phyloP scores from a whole-genome alignment of 2,329 filamentous ascomycete species.

The Cladorrhinum sp. region DNA sequence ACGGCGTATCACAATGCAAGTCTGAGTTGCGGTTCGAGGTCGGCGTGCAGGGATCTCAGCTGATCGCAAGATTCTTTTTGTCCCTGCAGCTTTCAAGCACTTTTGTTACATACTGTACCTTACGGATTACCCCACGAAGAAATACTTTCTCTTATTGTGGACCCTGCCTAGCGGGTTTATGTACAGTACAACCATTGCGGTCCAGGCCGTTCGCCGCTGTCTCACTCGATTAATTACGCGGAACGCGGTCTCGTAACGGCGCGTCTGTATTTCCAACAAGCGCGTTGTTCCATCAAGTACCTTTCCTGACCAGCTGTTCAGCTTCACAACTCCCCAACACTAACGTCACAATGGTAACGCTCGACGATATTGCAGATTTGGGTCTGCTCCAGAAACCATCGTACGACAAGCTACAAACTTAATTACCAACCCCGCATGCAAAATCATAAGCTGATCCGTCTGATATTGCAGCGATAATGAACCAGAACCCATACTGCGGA shows the following conservation, averaged over 20 bases:
- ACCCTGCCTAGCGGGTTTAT: constrained; percentile 13
- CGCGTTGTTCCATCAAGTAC: neutral
- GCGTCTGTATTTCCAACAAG: constrained; percentile 12
- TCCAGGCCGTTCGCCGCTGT: constrained; percentile 15
- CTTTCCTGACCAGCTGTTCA: neutral
- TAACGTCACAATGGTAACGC: constrained; percentile 38
- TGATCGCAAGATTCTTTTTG: constrained; percentile 24
- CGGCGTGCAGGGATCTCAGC: constrained; percentile 13
- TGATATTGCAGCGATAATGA: constrained; percentile 35
- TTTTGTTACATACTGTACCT: too few species aligned
- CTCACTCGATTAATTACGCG: constrained; percentile 17
- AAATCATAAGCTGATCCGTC: constrained; percentile 14
- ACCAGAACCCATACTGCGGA: constrained; percentile 45
- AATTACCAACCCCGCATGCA: constrained; percentile 25
- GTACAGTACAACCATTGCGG: too few species aligned
- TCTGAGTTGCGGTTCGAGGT: neutral
- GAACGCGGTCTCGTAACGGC: constrained; percentile 10
- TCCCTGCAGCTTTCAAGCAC: constrained; percentile 14
- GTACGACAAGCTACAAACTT: constrained; percentile 35
- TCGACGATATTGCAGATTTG: constrained; percentile 41
- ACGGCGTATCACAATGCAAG: neutral
- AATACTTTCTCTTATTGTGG: constrained; percentile 25
- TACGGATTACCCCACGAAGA: constrained; percentile 22
- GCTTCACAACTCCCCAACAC: constrained; percentile 15
- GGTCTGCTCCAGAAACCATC: constrained; percentile 48